Evolutionary conservation across 2,329 filamentous ascomycete species (phyloP), one percentile per base, ranked within the genome.

Genomic region (Didymosphaeria variabile): DNA sequence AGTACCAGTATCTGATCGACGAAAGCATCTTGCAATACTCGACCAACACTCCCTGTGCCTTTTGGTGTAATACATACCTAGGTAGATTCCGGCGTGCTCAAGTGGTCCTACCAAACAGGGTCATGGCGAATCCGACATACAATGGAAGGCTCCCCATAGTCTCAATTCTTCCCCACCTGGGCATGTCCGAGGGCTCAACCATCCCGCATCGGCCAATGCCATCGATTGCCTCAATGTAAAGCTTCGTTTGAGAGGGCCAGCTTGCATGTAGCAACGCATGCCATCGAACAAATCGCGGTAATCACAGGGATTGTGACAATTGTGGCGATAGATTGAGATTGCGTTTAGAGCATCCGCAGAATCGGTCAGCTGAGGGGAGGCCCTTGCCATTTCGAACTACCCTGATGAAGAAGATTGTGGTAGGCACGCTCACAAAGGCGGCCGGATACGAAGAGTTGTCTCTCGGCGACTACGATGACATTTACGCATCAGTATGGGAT

Each of bases 291-390:
- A n/a, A 66, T 57, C 9, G 56, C 38, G 8, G 52, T 57, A 6
- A 59, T 66, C 26, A 66, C 49, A 15, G 64, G 64, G 26, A 66
- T 64, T 3, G 61, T 64, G 10, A 66, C 49, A 13, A 66, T 26
- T 13, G 57, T 26, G 15, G 46, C 56, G 40, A 64, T 60, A n/a
- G 50, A 57, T 32, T 57, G 54, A 4, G 64, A n/a, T n/a, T n/a
- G n/a, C n/a, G n/a, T n/a, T n/a, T n/a, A n/a, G n/a, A n/a, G n/a
- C n/a, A n/a, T n/a, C n/a, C n/a, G n/a, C n/a, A n/a, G n/a, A n/a
- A 29, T 29, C 26, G 26, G 26, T 29, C 26, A 29, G 26, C 26
- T 29, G 26, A 29, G 26, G 4, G 26, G 26, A 29, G 26, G 26
- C 26, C 26, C 26, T 29, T 6, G 26, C 26, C 6, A 29, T 4